Base-by-base conservation (phyloP, 2,329 filamentous ascomycete genomes). In the Coniochaeta ligniaria region DNA sequence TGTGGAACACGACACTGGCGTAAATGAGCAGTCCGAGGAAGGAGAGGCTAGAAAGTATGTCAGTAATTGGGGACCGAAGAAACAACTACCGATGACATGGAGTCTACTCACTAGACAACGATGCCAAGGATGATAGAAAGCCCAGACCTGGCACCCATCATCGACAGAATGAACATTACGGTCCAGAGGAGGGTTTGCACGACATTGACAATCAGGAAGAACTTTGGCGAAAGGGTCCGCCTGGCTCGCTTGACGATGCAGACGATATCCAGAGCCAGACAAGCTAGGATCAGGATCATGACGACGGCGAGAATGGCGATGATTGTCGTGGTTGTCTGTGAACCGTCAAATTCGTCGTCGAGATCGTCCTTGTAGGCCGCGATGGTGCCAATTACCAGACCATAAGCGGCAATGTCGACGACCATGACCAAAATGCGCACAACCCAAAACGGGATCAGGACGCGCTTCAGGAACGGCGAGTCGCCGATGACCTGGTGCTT, bases 361-460 rank as follows among this genome's bases (percentile, higher is more conserved):
- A 66, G 2, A 3, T 68, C 59, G 35, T 67, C 62, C 33, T 57
- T 63, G 62, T 61, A 64, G 26, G 60, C 55, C 5, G 63, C 61
- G 16, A 71, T 36, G 6, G 61, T 60, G 45, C 60, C 62, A 31
- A 72, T 54, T 3, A 62, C 20, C 2, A 69, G 28, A 12, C 31
- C 66, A 61, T 69, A 69, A 17, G 68, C 11, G 57, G 50, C 65
- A 43, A 71, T 65, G 26, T 68, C 63, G 36, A 72, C 11, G 1
- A 69, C 14, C 68, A 72, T 68, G 56, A 73, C 60, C 50, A 69
- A 33, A 55, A 72, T 68, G 47, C 72, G 71, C 14, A 73, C 28
- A 24, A 72, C 64, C 70, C 71, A 74, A 63, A 74, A 73, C 9
- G 72, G 72, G 33, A 74, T 66, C 59, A 73, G 60, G 14, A 73